These are phyloP conservation scores for Pseudogymnoascus sp. DNA, from an alignment of 2,329 filamentous ascomycete species.

Conservation along the genomic window DNA sequence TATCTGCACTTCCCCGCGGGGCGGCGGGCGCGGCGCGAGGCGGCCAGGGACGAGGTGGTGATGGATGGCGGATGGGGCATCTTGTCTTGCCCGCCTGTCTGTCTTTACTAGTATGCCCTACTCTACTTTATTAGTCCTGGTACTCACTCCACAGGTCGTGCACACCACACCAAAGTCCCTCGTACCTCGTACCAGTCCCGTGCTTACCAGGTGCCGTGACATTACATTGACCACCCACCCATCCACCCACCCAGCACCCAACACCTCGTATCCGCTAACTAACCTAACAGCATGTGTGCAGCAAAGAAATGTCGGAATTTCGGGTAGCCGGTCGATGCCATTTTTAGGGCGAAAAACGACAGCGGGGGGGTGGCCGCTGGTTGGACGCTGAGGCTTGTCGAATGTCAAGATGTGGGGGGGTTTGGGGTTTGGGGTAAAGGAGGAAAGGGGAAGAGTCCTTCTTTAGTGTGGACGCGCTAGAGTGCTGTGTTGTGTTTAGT, in stretches of 20 bases:
- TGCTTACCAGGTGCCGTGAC: neutral
- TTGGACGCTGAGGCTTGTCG: neutral
- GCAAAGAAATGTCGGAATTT: neutral
- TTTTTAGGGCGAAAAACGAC: neutral
- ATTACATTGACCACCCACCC: neutral
- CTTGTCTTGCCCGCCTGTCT: neutral
- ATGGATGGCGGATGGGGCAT: neutral
- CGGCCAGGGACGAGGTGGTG: neutral
- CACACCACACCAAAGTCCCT: neutral
- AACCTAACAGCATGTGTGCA: neutral
- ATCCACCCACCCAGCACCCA: too few relatives aligned
- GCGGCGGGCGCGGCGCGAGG: slow-evolving; percentile 1
- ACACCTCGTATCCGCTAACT: neutral
- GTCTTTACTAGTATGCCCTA: neutral
- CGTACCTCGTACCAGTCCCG: neutral
- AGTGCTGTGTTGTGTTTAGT: neutral
- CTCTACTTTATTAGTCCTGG: neutral
- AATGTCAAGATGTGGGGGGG: neutral
- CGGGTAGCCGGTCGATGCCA: neutral
- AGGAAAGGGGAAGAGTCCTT: neutral
- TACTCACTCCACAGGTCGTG: neutral
- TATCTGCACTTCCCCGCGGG: neutral
- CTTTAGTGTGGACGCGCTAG: neutral
- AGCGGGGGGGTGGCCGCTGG: neutral
- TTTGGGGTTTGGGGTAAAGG: neutral